Percentiles rank a stretch among this genome's conserved stretches.
Conservation (phyloP, 306 rosid species). For the Nissolia schottii region DNA sequence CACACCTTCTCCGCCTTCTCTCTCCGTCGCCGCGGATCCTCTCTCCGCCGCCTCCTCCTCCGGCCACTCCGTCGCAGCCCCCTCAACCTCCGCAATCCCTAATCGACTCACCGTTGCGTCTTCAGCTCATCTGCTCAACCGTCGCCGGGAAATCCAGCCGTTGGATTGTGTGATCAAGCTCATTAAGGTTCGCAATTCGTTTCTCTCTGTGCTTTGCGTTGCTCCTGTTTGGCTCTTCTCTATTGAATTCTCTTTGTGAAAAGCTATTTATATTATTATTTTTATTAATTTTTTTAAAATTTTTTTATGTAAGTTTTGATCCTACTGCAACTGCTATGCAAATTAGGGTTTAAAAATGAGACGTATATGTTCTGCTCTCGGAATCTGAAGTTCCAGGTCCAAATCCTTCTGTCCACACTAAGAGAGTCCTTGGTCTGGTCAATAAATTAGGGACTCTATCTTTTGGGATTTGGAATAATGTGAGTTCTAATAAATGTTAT, state of each 20-base stretch:
- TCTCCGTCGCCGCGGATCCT: neutral
- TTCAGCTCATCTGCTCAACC: constrained; percentile 27
- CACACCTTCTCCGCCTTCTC: neutral
- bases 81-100: constrained; percentile 36
- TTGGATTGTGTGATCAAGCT: constrained; percentile 27
- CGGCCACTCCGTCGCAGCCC: neutral
- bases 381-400: neutral
- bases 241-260: neutral
- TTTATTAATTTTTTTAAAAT: neutral
- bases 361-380: no score
- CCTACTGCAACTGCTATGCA: neutral
- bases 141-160: neutral
- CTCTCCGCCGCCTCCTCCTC: constrained; percentile 4
- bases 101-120: constrained; percentile 17
- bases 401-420: neutral
- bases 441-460: neutral
- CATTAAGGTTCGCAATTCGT: constrained; percentile 25
- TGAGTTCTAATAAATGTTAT: neutral
- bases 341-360: constrained; percentile 3
- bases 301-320: neutral
- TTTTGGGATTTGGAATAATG: neutral
- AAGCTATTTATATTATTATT: no score
- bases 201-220: neutral
- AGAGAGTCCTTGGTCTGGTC: neutral
- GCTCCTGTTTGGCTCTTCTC: neutral